phyloP scores from a whole-genome alignment of 23 red algal species.

The Agarophyton chilense region DNA sequence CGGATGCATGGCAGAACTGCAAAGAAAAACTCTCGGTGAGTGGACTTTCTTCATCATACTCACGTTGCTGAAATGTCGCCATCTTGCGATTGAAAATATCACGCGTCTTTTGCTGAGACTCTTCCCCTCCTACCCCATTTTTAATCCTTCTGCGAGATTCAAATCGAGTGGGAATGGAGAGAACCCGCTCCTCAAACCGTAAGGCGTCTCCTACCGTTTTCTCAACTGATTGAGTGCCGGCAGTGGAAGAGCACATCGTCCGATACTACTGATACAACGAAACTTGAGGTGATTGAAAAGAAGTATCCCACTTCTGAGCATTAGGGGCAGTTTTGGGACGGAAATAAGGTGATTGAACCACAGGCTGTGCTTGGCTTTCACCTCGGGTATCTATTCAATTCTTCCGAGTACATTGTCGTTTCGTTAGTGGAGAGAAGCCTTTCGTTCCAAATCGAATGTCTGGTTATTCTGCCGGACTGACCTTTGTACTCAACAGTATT shows the following conservation, averaged over 20 bases:
- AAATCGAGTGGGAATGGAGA: neutral
- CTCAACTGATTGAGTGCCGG: neutral
- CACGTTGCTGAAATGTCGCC: neutral
- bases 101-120: neutral
- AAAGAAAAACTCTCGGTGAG: neutral
- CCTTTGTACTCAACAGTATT: neutral
- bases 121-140: neutral
- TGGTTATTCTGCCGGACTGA: neutral
- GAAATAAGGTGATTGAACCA: too few relatives aligned
- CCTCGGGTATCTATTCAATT: neutral
- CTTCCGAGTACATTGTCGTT: conserved; percentile 6
- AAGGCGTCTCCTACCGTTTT: neutral
- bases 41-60: neutral
- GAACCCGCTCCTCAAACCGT: neutral
- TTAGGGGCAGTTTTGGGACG: too few relatives aligned
- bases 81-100: conserved; percentile 28
- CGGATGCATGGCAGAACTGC: neutral
- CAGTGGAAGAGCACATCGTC: neutral
- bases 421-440: neutral
- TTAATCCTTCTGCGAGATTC: neutral
- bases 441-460: neutral
- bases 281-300: too few relatives aligned
- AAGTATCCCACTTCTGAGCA: too few relatives aligned
- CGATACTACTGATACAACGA: neutral
- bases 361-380: neutral